A percentile compares a stretch with the other conserved stretches of the same genome.
These are phyloP conservation scores for Fraxinus sp. DNA, from an alignment of 305 asterid genomes.

Conservation along the genomic window DNA sequence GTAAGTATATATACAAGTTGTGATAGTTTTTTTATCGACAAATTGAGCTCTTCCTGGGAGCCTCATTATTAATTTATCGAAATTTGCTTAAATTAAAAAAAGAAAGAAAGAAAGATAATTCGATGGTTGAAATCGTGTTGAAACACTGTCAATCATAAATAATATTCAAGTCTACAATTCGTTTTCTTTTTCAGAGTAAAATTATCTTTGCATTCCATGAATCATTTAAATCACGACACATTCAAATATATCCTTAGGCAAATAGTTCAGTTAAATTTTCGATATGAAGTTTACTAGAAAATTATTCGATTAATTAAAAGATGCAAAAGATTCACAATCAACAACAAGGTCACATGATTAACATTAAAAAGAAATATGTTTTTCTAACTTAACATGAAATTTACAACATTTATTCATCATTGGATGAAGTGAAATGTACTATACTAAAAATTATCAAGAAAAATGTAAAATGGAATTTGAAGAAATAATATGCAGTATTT, in stretches of 20 bases:
- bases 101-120: background rate
- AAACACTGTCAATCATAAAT: background rate
- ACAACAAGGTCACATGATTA: background rate
- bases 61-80: background rate
- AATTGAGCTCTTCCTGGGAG: background rate
- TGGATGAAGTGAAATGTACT: background rate
- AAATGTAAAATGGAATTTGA: background rate
- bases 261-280: background rate
- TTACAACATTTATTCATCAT: background rate
- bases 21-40: background rate
- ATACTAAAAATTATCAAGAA: background rate
- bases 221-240: background rate
- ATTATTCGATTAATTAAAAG: no score
- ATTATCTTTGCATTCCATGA: background rate
- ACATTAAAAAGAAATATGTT: background rate
- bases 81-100: background rate
- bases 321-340: background rate
- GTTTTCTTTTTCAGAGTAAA: background rate
- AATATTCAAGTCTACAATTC: background rate
- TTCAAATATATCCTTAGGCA: background rate
- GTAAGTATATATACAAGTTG: no score
- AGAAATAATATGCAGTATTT: background rate
- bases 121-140: background rate
- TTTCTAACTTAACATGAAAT: background rate
- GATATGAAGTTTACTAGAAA: background rate